Evolutionary conservation across 441 rosid genomes (phyloP), one percentile per base, ranked within the genome.

Genomic region (Gossypium trilobum): DNA sequence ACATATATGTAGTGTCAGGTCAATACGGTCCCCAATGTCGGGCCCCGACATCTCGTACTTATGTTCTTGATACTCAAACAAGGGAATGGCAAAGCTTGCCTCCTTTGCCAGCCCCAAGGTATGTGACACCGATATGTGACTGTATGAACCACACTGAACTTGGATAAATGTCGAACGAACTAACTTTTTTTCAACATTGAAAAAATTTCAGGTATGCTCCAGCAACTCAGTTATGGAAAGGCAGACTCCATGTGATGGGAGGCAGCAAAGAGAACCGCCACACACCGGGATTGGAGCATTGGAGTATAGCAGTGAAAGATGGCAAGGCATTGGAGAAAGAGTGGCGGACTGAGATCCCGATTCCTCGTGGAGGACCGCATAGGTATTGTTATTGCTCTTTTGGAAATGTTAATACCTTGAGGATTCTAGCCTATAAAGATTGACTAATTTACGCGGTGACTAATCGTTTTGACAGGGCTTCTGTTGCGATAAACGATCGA

Each of bases 341-440:
- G 68, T 93, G 98, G 97, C 75, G 78, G 11, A 77, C 74, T 6
- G 98, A 93, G 80, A 75, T 86, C 50, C 88, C 91, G 2, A 87
- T 93, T 71, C 97, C 98, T 22, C 91, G 91, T 68, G 98, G 98
- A 62, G 98, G 98, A 74, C 98, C 97, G 16, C 97, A 93, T 82
- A 86, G 97, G 98, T 93, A 46, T 74, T 55, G 2, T 56, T 14
- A 1, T 2, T 61, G 65, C 46, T 8, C 70, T 46, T 68, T 17
- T n/a, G 22, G 19, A 17, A 2, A 48, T 29, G 36, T 54, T 27
- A 46, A 2, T 46, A 46, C 14, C n/a, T 7, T 3, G 3, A 17
- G 70, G 25, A 25, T 52, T 4, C 62, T 4, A 1, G 4, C 13
- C 4, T 10, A 11, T 17, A 5, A 10, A 11, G 7, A 17, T 44